Evolutionary conservation across 495 filamentous ascomycete species (phyloP), one percentile per base, ranked within the genome.

Genomic region (Acidiella bohemica): DNA sequence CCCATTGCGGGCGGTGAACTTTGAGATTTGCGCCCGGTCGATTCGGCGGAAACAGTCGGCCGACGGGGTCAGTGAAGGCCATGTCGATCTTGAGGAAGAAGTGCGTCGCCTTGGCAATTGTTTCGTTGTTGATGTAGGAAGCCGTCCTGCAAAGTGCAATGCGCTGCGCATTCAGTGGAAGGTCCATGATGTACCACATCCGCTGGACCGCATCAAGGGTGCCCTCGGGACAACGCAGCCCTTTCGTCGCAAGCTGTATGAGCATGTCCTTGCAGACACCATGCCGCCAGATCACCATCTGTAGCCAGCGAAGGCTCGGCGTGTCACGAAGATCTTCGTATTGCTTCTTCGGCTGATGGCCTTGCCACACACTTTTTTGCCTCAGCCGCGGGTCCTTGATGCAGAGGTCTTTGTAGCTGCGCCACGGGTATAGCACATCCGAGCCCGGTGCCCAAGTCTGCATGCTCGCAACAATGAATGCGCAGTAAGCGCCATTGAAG

Each of bases 161-260:
- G 11, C 80, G 71, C 2, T 54, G 58, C 2, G 36, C 26, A 36
- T 62, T 75, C 14, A 70, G 71, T 1, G 64, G 50, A 4, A 72
- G 51, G 45, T 82, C 78, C 63, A 83, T 73, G 18, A 75, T 42
- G 21, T 80, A 67, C 80, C 79, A 82, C 17, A 79, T 50, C 55
- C 79, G 78, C 46, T 67, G 65, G 27, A 83, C 52, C 13, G 64
- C 58, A 3, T 55, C 17, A 14, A 56, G 40, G 16, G 64, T 64
- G 18, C 56, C 47, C 1, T 26, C 12, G 8, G 75, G 76, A 9
- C 77, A 47, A n/a, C 63, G 54, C 24, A 69, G 67, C 6, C 76
- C 71, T 14, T 63, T 50, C 3, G 62, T 42, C 1, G 62, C 65
- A 19, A 85, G 58, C 8, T 54, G 46, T 11, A 61, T 57, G 14